A percentile compares a stretch with the other conserved stretches of the same genome.
Evolutionary conservation across 2,329 filamentous ascomycete species (phyloP).

Genomic region (Epichloe sibirici): DNA sequence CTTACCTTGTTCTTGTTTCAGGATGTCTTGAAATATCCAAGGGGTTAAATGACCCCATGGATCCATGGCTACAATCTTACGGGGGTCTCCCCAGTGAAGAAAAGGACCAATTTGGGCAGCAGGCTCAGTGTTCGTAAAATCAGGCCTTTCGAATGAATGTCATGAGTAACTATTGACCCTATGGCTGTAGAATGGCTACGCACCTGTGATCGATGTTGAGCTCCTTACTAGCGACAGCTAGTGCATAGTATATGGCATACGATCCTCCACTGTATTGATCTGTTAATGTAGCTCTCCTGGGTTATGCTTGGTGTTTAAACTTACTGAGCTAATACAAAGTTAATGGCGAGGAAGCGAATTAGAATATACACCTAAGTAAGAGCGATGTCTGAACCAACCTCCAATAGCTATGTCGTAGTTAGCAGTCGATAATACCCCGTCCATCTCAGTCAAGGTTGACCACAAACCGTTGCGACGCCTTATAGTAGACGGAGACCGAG

Average conservation of each 20-base stretch:
- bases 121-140: conserved; percentile 70
- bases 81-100: conserved; percentile 74
- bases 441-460: background rate
- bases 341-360: background rate
- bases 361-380: background rate
- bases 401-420: conserved; percentile 34
- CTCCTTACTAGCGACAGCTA: conserved; percentile 85
- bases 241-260: conserved; percentile 89
- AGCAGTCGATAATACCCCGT: background rate
- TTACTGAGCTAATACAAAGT: conserved; percentile 22
- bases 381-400: conserved; percentile 29
- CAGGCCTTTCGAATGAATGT: conserved; percentile 28
- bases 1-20: conserved; percentile 58
- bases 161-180: conserved; percentile 6
- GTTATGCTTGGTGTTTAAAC: conserved; percentile 1
- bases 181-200: background rate
- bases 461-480: conserved; percentile 64
- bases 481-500: conserved; percentile 61
- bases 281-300: background rate
- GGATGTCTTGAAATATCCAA: conserved; percentile 69
- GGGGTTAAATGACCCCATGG: conserved; percentile 80
- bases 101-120: conserved; percentile 84
- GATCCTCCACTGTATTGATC: conserved; percentile 53
- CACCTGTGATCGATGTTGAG: conserved; percentile 67
- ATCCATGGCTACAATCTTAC: conserved; percentile 97